These are phyloP conservation scores for Globisporangium polare DNA, from an alignment of 352 stramenopile genomes.

Conservation along the genomic window DNA sequence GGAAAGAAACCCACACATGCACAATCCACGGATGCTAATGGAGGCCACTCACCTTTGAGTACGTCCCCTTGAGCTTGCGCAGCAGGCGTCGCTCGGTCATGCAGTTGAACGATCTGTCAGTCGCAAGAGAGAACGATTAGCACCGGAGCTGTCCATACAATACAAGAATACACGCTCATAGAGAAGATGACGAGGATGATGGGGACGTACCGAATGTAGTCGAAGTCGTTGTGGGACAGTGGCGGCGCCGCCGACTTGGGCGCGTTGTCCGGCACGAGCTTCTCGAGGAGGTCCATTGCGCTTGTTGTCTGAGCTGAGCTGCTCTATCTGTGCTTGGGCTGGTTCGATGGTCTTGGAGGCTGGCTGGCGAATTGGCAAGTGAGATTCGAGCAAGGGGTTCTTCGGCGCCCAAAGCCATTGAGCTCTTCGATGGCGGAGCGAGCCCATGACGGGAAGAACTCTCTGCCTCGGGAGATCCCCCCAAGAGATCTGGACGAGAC, in stretches of 20 bases:
- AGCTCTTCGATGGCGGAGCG: too few relatives aligned
- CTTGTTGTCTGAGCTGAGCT: neutral
- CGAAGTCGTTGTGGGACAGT: constrained; percentile 12
- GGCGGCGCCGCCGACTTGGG: neutral
- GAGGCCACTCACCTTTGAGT: constrained; percentile 11
- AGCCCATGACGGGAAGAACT: too few relatives aligned
- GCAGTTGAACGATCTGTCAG: constrained; percentile 17
- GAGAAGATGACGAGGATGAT: neutral
- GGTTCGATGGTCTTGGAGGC: neutral
- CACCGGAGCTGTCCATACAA: neutral
- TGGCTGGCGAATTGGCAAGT: neutral
- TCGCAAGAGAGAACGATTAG: neutral
- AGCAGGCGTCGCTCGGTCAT: constrained; percentile 20
- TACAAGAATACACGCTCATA: neutral
- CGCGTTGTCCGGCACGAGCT: constrained; percentile 9
- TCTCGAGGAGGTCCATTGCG: constrained; percentile 16
- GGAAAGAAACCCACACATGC: neutral
- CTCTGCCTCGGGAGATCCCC: too few relatives aligned
- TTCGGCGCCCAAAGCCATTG: too few relatives aligned
- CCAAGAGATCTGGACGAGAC: neutral
- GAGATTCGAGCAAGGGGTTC: neutral
- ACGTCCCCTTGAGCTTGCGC: constrained; percentile 20
- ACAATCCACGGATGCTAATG: too few relatives aligned
- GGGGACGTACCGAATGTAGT: constrained; percentile 14
- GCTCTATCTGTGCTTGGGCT: neutral